Base-by-base conservation (phyloP, 2,329 filamentous ascomycete genomes). In the Hypoxylon sp. region DNA sequence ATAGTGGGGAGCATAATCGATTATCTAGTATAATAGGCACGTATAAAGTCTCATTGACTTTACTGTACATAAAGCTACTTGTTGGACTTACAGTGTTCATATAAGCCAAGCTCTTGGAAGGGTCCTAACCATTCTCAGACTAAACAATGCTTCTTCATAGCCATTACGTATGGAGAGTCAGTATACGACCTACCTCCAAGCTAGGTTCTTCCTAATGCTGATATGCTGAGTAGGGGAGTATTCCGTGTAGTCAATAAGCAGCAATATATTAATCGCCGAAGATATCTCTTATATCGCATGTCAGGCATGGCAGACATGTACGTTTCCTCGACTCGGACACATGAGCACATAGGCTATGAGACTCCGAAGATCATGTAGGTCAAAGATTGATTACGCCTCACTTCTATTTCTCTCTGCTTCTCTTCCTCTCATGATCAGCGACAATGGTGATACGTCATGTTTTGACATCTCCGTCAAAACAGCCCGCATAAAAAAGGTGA, bases 1-100 rank as follows among this genome's bases (percentile, higher is more conserved):
- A 56, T 56, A 52, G 12, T 12, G 36, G 36, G 16, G 52, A 18
- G 5, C 7, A 5, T 26, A 32, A 30, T 30, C 12, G 36, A 20
- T 2, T 11, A 38, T 42, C 38, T 49, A 9, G 38, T 24, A 44
- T 20, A n/a, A 49, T 42, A 24, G 24, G 9, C 7, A 20, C 9
- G 22, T 18, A 28, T 28, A 54, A 58, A n/a, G 50, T 55, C 44
- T 50, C 42, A 22, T 8, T 49, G 22, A 53, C 44, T 50, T 59
- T 49, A 44, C 28, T 30, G 49, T 32, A 50, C 36, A 58, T 54
- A 63, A 52, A 28, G 51, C 11, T 28, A 14, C 20, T 40, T 26
- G 4, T 40, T 40, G 7, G 16, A 20, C 4, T 18, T 8, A 38
- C 8, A 4, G 36, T 18, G 36, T 40, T 6, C 9, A 11, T 18